Evolutionary conservation across 176 grass and related monocot genomes (phyloP).

Genomic region (Microstegium vimineum): DNA sequence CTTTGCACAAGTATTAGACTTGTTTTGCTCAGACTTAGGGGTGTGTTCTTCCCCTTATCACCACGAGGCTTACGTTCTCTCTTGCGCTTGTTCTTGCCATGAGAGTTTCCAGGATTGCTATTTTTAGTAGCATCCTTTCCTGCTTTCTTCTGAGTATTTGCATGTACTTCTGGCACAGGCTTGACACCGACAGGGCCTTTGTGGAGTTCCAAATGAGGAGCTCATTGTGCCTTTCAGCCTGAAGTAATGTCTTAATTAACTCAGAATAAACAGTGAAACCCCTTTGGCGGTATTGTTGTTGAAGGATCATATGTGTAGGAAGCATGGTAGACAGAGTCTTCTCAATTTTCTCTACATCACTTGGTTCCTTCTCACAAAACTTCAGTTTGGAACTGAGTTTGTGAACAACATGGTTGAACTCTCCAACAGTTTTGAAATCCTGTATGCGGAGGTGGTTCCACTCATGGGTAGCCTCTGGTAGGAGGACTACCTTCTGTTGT

Average conservation of each 20-base stretch:
- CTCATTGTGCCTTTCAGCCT: background rate
- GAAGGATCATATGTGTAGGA: background rate
- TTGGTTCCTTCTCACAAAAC: background rate
- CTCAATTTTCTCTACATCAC: background rate
- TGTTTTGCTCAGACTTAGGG: too few relatives aligned
- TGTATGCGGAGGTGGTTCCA: too few relatives aligned
- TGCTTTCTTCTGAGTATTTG: background rate
- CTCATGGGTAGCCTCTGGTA: background rate
- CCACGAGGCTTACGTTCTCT: background rate
- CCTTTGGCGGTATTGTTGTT: background rate
- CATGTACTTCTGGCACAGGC: background rate
- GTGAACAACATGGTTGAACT: background rate
- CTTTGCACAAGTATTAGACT: too few relatives aligned
- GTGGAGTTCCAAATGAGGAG: background rate
- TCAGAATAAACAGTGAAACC: background rate
- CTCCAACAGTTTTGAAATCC: background rate
- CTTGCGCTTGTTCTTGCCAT: background rate
- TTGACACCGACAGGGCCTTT: accelerated
- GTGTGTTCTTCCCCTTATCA: too few relatives aligned
- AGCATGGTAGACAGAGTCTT: background rate
- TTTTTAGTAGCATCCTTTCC: background rate
- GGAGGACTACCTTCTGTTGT: background rate
- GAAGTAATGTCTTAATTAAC: background rate
- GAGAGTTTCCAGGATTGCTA: background rate
- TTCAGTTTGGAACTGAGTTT: background rate